phyloP scores from a whole-genome alignment of 1,284 basidiomycete species.

The Malassezia japonica region DNA sequence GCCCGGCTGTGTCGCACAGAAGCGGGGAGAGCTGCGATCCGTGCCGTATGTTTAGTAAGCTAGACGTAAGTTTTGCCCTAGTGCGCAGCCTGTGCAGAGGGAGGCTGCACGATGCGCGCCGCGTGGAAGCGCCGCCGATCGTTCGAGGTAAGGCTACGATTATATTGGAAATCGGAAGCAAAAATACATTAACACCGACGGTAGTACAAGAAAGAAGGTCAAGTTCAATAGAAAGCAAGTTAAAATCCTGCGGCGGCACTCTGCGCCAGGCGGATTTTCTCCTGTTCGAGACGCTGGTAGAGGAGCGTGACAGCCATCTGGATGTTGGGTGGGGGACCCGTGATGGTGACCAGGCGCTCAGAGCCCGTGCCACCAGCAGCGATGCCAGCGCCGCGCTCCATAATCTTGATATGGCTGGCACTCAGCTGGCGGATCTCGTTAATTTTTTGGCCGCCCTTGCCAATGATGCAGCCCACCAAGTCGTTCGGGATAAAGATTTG shows the following conservation, averaged over 20 bases:
- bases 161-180: too few relatives aligned
- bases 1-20: too few relatives aligned
- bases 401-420: conserved; percentile 92
- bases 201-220: too few relatives aligned
- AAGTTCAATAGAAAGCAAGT: too few relatives aligned
- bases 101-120: too few relatives aligned
- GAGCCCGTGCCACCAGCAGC: conserved; percentile 48
- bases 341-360: conserved; percentile 51
- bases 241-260: conserved; percentile 15
- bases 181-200: too few relatives aligned
- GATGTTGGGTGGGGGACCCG: conserved; percentile 79
- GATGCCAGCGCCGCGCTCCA: conserved; percentile 62
- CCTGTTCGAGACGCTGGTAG: conserved; percentile 58
- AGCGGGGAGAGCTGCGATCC: too few relatives aligned
- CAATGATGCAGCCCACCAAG: conserved; percentile 94
- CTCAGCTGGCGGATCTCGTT: conserved; percentile 94
- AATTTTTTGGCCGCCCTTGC: conserved; percentile 96
- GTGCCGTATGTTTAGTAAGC: too few relatives aligned
- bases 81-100: too few relatives aligned
- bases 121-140: too few relatives aligned
- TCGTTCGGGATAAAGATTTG: conserved; percentile 98
- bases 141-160: too few relatives aligned
- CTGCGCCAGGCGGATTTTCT: conserved; percentile 40
- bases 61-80: too few relatives aligned
- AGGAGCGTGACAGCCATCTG: conserved; percentile 90